Percentiles rank a stretch among this genome's conserved stretches.
Conservation (phyloP, 305 asterid species). For the Fraxinus greggii region DNA sequence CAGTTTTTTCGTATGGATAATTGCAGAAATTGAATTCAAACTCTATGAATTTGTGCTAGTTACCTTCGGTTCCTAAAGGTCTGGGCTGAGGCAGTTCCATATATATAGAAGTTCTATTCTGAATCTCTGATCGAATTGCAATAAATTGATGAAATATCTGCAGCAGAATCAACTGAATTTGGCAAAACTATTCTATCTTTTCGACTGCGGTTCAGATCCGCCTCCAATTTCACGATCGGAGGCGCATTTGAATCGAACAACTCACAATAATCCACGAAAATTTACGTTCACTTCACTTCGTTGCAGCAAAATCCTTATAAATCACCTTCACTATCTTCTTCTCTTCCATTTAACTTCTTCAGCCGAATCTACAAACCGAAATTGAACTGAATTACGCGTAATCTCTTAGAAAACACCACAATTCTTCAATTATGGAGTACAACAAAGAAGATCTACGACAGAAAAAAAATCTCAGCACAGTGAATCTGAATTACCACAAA, state of each 20-base stretch:
- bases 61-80: constrained; percentile 66
- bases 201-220: constrained; percentile 45
- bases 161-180: constrained; percentile 13
- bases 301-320: constrained; percentile 18
- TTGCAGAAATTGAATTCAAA: not conserved
- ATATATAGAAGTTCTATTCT: constrained; percentile 7
- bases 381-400: constrained; percentile 38
- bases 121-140: not conserved
- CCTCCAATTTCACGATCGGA: constrained; percentile 48
- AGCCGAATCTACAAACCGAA: constrained; percentile 16
- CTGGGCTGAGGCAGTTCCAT: constrained; percentile 87
- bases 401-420: constrained; percentile 5
- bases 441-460: constrained; percentile 11
- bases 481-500: constrained; percentile 30
- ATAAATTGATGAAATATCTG: constrained; percentile 7
- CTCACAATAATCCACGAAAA: constrained; percentile 18
- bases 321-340: constrained; percentile 11
- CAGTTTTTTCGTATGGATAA: not conserved
- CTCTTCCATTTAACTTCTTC: constrained; percentile 6
- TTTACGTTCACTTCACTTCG: constrained; percentile 5
- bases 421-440: not conserved
- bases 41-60: not conserved
- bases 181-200: constrained; percentile 1
- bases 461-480: constrained; percentile 21
- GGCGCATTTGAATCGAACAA: constrained; percentile 36